phyloP scores from a whole-genome alignment of 2,329 filamentous ascomycete genomes.

The Teratosphaeria destructans region DNA sequence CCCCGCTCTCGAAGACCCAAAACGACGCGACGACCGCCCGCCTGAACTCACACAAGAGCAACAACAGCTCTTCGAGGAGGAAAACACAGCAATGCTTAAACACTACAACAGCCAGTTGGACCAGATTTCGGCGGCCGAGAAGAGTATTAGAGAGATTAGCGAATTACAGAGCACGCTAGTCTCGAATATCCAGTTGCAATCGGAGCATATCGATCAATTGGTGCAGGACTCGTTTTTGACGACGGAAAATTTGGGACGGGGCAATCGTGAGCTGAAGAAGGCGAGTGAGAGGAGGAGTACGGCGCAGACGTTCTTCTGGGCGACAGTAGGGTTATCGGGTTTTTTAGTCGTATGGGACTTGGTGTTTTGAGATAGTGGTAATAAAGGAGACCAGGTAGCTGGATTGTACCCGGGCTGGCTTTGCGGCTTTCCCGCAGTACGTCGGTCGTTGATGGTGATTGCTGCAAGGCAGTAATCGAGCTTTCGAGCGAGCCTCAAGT shows the following conservation, averaged over 20 bases:
- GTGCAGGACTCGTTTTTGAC: constrained; percentile 75
- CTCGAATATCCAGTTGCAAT: constrained; percentile 73
- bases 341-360: constrained; percentile 40
- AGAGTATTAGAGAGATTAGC: constrained; percentile 82
- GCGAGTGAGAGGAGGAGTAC: constrained; percentile 50
- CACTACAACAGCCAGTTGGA: constrained; percentile 90
- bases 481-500: not conserved
- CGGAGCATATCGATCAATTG: constrained; percentile 79
- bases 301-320: constrained; percentile 39
- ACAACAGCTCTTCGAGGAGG: constrained; percentile 83
- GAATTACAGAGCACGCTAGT: constrained; percentile 85
- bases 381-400: no score
- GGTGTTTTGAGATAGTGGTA: constrained; percentile 24
- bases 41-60: constrained; percentile 65
- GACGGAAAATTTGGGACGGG: constrained; percentile 74
- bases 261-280: constrained; percentile 83
- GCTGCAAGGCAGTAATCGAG: no score
- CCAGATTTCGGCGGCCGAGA: constrained; percentile 84
- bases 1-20: not conserved
- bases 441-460: no score
- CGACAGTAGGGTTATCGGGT: constrained; percentile 35
- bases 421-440: no score
- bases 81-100: constrained; percentile 84
- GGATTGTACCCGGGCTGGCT: no score
- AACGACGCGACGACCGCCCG: constrained; percentile 4